Conservation (phyloP, 768 basidiomycete species). For the Rhodotorula toruloides region DNA sequence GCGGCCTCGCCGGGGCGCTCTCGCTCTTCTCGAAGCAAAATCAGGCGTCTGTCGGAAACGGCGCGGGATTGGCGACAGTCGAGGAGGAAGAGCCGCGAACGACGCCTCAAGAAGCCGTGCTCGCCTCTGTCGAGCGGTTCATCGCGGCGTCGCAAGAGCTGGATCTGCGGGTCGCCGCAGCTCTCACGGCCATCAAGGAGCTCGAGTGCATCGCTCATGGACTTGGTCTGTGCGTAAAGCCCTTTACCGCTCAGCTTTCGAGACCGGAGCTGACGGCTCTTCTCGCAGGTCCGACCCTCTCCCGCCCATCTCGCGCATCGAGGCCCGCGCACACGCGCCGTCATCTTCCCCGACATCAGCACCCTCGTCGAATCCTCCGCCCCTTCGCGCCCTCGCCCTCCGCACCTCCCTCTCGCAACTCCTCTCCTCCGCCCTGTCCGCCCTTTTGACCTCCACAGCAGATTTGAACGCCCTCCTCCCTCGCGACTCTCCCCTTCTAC, state of each 20-base stretch:
- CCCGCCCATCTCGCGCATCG: slow-evolving; percentile 22
- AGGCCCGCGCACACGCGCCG: background rate
- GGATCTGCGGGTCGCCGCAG: slow-evolving; percentile 11
- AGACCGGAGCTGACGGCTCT: background rate
- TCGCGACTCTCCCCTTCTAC: background rate
- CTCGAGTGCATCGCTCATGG: slow-evolving; percentile 22
- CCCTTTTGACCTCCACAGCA: background rate
- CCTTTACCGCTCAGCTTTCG: background rate
- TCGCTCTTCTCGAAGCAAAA: background rate
- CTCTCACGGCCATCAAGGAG: slow-evolving; percentile 7
- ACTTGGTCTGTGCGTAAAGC: slow-evolving; percentile 1
- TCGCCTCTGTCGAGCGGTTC: slow-evolving; percentile 13
- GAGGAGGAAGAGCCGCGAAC: no score
- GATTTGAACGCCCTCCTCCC: slow-evolving; percentile 8
- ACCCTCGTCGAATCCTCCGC: background rate
- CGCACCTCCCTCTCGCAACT: no score
- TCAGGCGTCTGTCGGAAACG: background rate
- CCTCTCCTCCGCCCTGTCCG: background rate
- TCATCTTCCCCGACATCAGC: background rate
- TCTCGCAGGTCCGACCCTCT: slow-evolving; percentile 16
- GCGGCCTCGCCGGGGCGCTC: background rate
- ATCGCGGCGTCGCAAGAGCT: slow-evolving; percentile 15
- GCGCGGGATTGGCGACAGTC: background rate
- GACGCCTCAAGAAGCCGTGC: background rate
- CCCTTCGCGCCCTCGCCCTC: background rate